phyloP scores from a whole-genome alignment of 169 alveolate genomes.

The Plasmodium inui region DNA sequence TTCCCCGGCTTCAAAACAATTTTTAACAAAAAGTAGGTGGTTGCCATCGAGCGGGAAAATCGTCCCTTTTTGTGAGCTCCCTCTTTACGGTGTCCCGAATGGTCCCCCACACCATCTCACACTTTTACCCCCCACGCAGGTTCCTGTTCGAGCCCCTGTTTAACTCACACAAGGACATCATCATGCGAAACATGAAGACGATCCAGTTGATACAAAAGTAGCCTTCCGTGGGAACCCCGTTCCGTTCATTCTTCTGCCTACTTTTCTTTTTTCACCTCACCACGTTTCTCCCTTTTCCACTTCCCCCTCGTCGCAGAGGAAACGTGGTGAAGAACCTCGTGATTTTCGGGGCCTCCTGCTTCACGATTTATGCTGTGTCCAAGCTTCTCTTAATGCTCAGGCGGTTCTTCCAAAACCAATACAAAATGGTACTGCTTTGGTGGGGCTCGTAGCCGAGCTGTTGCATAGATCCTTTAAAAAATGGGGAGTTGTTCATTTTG shows the following conservation, averaged over 20 bases:
- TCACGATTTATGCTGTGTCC: conserved; percentile 19
- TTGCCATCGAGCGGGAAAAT: neutral
- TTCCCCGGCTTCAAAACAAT: conserved; percentile 67
- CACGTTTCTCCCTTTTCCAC: neutral
- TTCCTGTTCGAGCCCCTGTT: conserved; percentile 47
- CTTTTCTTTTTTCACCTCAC: neutral
- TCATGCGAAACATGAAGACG: conserved; percentile 42
- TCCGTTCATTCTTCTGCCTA: neutral
- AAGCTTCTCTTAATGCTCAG: conserved; percentile 27
- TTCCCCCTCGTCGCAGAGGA: conserved; percentile 17
- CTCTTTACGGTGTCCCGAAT: neutral
- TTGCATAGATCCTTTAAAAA: neutral
- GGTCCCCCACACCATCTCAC: neutral
- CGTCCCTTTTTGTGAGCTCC: neutral
- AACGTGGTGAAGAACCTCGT: conserved; percentile 31
- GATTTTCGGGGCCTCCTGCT: conserved; percentile 51
- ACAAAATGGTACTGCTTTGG: conserved; percentile 35
- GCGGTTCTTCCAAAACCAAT: conserved; percentile 65
- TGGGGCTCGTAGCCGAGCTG: neutral
- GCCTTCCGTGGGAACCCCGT: neutral
- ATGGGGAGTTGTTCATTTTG: neutral
- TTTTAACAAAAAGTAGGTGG: conserved; percentile 40
- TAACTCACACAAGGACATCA: conserved; percentile 60
- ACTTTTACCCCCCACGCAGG: conserved; percentile 2
- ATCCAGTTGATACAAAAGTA: conserved; percentile 42